Percentiles rank a stretch among this genome's conserved stretches.
Conservation (phyloP, 2,329 filamentous ascomycete species). For the Magnaporthiopsis rhizophila region DNA sequence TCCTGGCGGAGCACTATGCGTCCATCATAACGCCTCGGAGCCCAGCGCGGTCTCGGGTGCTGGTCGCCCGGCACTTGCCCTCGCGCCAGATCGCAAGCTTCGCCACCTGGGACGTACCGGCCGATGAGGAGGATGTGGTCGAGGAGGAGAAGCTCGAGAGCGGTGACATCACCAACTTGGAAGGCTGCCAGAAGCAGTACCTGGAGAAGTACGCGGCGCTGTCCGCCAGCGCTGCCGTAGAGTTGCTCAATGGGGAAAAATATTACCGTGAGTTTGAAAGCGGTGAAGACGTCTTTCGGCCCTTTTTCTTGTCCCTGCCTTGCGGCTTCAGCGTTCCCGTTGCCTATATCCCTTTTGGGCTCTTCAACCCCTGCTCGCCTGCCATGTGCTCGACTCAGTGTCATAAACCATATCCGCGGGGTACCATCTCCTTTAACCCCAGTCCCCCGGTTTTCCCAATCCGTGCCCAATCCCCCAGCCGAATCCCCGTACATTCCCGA, state of each 20-base stretch:
- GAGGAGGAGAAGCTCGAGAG: conserved; percentile 17
- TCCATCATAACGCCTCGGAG: conserved; percentile 18
- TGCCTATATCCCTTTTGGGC: not conserved
- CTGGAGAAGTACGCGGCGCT: conserved; percentile 25
- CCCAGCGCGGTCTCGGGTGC: conserved; percentile 18
- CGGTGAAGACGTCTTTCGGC: not conserved
- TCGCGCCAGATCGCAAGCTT: conserved; percentile 25
- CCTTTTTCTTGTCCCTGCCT: not conserved
- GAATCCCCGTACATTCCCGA: not conserved
- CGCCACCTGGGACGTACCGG: conserved; percentile 26
- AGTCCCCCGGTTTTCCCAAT: not conserved
- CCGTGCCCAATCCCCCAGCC: not conserved
- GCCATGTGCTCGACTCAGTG: not conserved
- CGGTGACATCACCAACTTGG: conserved; percentile 11
- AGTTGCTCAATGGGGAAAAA: conserved; percentile 20
- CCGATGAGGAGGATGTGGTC: conserved; percentile 9
- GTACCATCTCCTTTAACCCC: not conserved
- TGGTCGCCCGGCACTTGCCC: conserved; percentile 25
- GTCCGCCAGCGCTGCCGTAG: conserved; percentile 22
- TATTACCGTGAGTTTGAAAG: conserved; percentile 28
- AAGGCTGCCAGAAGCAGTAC: conserved; percentile 24
- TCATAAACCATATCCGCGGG: not conserved
- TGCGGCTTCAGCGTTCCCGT: not conserved
- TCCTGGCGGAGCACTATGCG: conserved; percentile 23
- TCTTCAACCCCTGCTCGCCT: not conserved